Percentiles rank a stretch among this genome's conserved stretches.
Evolutionary conservation across 2,329 filamentous ascomycete genomes (phyloP).

Genomic region (Fusarium domesticum): DNA sequence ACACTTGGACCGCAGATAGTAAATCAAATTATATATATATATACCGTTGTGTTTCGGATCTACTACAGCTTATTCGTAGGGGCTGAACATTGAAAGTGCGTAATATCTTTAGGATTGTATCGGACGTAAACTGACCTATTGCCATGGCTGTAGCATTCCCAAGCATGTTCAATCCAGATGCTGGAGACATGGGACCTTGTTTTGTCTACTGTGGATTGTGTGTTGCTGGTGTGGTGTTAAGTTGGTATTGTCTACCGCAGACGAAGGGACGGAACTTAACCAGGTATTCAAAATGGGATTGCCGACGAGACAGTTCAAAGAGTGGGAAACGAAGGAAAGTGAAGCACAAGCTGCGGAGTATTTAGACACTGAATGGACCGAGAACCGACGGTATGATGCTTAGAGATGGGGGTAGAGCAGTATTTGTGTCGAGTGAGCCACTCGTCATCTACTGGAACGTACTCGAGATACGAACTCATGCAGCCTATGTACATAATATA

Average conservation of each 20-base stretch:
- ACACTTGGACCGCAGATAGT: too few relatives aligned
- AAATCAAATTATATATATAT: too few relatives aligned
- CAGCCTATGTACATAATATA: too few relatives aligned
- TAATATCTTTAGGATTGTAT: too few relatives aligned
- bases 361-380: neutral
- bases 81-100: too few relatives aligned
- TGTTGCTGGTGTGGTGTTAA: slow-evolving; percentile 7
- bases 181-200: slow-evolving; percentile 35
- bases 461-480: too few relatives aligned
- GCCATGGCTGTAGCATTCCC: slow-evolving; percentile 25
- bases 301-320: slow-evolving; percentile 15
- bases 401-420: neutral
- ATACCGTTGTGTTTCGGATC: too few relatives aligned
- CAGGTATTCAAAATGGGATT: slow-evolving; percentile 21
- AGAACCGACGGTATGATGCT: neutral
- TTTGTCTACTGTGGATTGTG: slow-evolving; percentile 40
- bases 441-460: too few relatives aligned
- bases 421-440: too few relatives aligned
- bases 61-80: too few relatives aligned
- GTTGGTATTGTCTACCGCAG: slow-evolving; percentile 27
- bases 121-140: too few relatives aligned
- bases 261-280: slow-evolving; percentile 27
- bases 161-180: slow-evolving; percentile 30
- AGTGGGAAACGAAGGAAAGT: slow-evolving; percentile 4
- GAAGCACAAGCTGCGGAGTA: slow-evolving; percentile 11